Base-by-base conservation (phyloP, 495 filamentous ascomycete genomes). In the Parmelia sp. region DNA sequence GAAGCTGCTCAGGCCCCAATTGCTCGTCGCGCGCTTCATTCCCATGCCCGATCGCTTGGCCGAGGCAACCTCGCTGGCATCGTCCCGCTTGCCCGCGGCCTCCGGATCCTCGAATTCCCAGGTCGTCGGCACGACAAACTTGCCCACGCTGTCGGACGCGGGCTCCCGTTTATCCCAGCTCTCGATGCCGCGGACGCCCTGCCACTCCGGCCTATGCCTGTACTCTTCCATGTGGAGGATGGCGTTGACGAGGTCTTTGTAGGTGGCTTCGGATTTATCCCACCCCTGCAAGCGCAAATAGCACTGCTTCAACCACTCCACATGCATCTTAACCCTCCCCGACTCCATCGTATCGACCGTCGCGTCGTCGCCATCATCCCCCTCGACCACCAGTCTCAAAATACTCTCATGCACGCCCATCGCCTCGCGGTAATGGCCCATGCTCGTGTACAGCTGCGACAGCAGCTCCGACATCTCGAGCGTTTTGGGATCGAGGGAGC, bases 401-500 rank as follows among this genome's bases (percentile, higher is more conserved):
- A 83, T 78, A 4, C 77, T 76, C 62, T 84, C 82, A 74, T 87
- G 84, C 45, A 88, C 70, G 3, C 76, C 72, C 27, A 78, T 79
- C 0, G 83, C 80, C 19, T 83, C 78, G 17, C 78, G 74, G 66
- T 83, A 71, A 49, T 82, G 77, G 0, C 75, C 73, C 4, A 79
- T 79, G 3, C 74, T 75, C 3, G 81, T 80, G 65, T 81, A 84
- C 21, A 88, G 74, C 0, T 75, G 76, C 0, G 83, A 82, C 0
- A 88, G 78, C 47, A 86, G 77, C 64, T 80, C 76, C 36, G 76
- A 78, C 78, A 85, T 82, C 12, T 81, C 76, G 29, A 87, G 72
- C 0, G 84, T 80, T 25, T 82, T 77, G 8, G 71, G 72, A 66
- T 88, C 82, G 7, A 81, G 76, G 31, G 78, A 77, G 23, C 83